These are phyloP conservation scores for Lophium mytilinum DNA, from an alignment of 495 filamentous ascomycete species.

Conservation along the genomic window DNA sequence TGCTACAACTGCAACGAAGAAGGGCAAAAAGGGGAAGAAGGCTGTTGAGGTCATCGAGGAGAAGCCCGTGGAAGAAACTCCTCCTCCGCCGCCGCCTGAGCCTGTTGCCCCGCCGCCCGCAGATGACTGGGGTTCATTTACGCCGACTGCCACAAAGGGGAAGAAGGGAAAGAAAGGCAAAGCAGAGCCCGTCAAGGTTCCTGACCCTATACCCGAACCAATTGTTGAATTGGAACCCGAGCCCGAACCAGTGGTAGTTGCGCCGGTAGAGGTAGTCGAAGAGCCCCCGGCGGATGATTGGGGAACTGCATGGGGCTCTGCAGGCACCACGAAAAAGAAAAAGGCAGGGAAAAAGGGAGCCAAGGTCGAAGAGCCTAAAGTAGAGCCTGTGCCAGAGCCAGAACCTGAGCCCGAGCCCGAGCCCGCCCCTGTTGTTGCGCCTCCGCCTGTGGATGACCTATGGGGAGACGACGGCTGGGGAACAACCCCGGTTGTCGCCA, in stretches of 20 bases:
- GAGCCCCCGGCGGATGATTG: background rate
- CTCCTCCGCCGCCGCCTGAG: background rate
- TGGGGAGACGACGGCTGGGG: background rate
- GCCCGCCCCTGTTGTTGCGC: background rate
- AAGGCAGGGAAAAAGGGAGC: background rate
- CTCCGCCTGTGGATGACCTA: background rate
- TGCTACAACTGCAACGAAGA: background rate
- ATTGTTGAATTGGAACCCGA: background rate
- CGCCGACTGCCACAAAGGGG: slow-evolving; percentile 31
- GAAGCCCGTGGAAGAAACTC: background rate
- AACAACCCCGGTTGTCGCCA: background rate
- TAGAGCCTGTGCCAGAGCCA: background rate
- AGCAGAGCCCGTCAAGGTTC: slow-evolving; percentile 7
- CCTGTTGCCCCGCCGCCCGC: background rate
- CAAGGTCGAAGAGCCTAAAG: background rate
- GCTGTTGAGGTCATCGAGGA: background rate
- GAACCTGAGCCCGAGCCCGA: background rate
- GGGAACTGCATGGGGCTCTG: background rate
- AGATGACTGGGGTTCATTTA: slow-evolving; percentile 17
- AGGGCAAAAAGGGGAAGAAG: slow-evolving; percentile 1
- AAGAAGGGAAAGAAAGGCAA: slow-evolving; percentile 39
- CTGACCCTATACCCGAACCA: background rate
- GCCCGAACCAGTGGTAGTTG: background rate
- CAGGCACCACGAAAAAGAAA: background rate
- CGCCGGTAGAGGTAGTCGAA: too few species aligned